These are phyloP conservation scores for Geranomyces variabilis DNA, from an alignment of 192 early-diverging fungal genomes.

Conservation along the genomic window DNA sequence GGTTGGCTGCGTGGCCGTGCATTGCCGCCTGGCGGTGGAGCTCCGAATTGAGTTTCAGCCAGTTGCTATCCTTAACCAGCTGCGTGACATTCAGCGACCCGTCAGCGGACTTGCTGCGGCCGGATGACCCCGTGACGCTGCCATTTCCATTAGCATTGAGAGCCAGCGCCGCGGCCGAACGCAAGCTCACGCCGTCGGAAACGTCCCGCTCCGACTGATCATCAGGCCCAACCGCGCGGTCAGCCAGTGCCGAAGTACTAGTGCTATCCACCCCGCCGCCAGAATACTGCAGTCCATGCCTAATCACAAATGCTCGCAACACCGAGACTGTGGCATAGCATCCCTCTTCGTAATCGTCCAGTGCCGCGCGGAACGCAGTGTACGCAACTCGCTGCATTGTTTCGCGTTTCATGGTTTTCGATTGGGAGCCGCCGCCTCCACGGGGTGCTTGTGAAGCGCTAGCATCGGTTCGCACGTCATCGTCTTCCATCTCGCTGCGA, in stretches of 20 bases:
- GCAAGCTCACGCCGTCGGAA: slow-evolving; percentile 17
- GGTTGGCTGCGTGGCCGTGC: slow-evolving; percentile 30
- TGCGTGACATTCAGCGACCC: not conserved
- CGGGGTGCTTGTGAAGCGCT: slow-evolving; percentile 4
- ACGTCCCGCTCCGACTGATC: slow-evolving; percentile 33
- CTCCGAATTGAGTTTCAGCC: slow-evolving; percentile 28
- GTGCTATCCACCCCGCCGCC: not conserved
- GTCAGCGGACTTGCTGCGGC: not conserved
- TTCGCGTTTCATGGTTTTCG: slow-evolving; percentile 17
- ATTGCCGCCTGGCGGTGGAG: slow-evolving; percentile 18
- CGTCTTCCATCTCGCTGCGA: slow-evolving; percentile 22
- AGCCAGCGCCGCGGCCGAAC: not conserved
- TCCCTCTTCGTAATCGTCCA: slow-evolving; percentile 36
- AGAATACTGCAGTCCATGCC: slow-evolving; percentile 24
- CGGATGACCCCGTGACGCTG: not conserved
- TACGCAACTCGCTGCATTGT: slow-evolving; percentile 16
- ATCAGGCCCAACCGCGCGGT: not conserved
- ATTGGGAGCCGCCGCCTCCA: not conserved
- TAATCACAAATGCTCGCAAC: slow-evolving; percentile 24
- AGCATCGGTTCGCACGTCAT: not conserved
- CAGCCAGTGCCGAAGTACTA: not conserved
- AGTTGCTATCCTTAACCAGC: slow-evolving; percentile 24
- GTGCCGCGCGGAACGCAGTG: slow-evolving; percentile 19
- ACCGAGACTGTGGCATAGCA: slow-evolving; percentile 25
- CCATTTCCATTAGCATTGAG: not conserved